These are phyloP conservation scores for Alternaria sp. DNA, from an alignment of 2,329 filamentous ascomycete species.

Conservation along the genomic window DNA sequence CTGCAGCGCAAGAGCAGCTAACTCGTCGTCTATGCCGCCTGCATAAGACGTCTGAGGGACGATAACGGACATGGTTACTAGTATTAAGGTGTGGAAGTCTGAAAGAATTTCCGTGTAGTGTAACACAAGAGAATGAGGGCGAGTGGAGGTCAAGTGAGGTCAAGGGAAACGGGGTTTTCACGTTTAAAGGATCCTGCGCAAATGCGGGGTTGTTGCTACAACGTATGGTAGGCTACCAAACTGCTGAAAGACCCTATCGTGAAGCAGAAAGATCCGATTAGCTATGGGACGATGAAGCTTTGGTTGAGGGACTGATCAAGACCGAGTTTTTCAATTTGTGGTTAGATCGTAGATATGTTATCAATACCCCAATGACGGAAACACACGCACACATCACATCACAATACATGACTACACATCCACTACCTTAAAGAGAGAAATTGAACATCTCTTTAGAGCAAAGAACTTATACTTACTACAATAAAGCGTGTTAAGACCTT, in stretches of 20 bases:
- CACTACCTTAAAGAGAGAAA: too few relatives aligned
- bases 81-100: not conserved
- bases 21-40: conserved; percentile 30
- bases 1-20: conserved; percentile 36
- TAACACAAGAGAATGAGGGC: not conserved
- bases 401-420: too few relatives aligned
- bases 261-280: not conserved
- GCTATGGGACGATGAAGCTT: not conserved
- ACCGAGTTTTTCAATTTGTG: not conserved
- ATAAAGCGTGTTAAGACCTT: too few relatives aligned
- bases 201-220: not conserved
- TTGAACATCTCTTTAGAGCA: too few relatives aligned
- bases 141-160: not conserved
- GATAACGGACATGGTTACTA: not conserved
- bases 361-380: too few relatives aligned
- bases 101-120: not conserved
- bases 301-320: not conserved
- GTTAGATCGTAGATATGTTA: not conserved
- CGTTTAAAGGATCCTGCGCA: not conserved
- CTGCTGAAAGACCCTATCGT: not conserved
- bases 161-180: not conserved
- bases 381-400: not conserved
- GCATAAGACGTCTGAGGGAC: conserved; percentile 9
- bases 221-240: not conserved
- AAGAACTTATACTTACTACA: too few relatives aligned